Conservation (phyloP, 139 green algal species). For the Dunaliella primolecta region DNA sequence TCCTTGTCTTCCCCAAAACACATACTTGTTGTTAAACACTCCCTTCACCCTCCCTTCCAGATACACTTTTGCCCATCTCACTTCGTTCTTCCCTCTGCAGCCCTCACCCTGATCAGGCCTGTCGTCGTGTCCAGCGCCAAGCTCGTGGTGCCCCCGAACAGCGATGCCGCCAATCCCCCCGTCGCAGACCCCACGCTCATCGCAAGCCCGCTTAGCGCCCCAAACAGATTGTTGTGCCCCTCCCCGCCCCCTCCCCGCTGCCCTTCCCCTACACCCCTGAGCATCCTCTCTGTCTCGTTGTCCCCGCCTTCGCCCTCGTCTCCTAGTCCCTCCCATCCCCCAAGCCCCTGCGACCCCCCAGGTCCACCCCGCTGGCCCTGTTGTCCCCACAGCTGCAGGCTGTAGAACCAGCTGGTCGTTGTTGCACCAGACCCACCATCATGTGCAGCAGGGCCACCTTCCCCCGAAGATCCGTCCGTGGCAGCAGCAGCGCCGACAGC, state of each 20-base stretch:
- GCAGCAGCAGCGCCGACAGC: too few relatives aligned
- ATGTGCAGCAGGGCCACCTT: too few relatives aligned
- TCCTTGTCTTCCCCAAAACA: too few relatives aligned
- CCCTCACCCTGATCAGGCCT: conserved; percentile 33
- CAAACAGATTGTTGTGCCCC: neutral
- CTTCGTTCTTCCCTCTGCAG: too few relatives aligned
- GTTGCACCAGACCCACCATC: too few relatives aligned
- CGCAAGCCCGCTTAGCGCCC: neutral
- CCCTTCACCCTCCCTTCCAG: too few relatives aligned
- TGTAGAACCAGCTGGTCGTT: neutral
- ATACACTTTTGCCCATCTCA: too few relatives aligned
- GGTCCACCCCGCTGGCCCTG: neutral
- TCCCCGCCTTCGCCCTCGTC: neutral
- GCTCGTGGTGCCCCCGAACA: conserved; percentile 2
- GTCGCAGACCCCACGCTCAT: neutral
- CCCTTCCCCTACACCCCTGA: neutral
- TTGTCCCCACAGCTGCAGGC: neutral
- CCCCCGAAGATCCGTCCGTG: too few relatives aligned
- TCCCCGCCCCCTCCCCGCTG: neutral
- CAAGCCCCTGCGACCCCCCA: neutral
- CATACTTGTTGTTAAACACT: too few relatives aligned
- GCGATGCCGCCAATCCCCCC: neutral
- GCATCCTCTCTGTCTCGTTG: neutral
- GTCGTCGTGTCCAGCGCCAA: conserved; percentile 13
- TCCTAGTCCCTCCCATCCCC: too few relatives aligned